These are phyloP conservation scores for Sporothrix pallida DNA, from an alignment of 2,329 filamentous ascomycete genomes.

Conservation along the genomic window DNA sequence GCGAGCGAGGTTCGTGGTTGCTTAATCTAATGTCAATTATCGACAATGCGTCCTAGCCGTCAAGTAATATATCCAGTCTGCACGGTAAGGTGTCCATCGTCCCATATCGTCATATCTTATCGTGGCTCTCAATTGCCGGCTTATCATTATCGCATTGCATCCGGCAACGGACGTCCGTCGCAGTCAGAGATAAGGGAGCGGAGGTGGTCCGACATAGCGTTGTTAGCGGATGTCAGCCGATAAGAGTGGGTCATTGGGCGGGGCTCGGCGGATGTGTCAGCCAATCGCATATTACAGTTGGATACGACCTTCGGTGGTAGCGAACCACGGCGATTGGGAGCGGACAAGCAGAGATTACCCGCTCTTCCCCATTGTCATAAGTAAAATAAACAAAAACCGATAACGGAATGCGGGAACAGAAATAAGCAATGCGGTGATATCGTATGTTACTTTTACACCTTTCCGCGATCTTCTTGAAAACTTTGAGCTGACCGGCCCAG, in stretches of 20 bases:
- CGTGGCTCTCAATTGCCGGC: neutral
- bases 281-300: slow-evolving; percentile 6
- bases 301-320: neutral
- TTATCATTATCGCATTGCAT: neutral
- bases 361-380: neutral
- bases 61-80: no score
- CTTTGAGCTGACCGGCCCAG: no score
- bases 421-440: no score
- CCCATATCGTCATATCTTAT: neutral
- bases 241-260: neutral
- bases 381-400: no score
- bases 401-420: no score
- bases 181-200: slow-evolving; percentile 11
- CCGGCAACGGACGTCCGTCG: slow-evolving; percentile 16
- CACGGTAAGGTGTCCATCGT: no score
- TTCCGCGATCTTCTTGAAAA: no score
- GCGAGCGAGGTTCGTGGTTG: neutral
- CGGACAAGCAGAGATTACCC: neutral
- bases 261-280: neutral
- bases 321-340: neutral
- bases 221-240: neutral
- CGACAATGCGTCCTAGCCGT: no score
- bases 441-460: no score
- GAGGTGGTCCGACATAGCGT: slow-evolving; percentile 7
- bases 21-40: neutral